phyloP scores from a whole-genome alignment of 2,329 filamentous ascomycete species.

The Xylaria sp. region DNA sequence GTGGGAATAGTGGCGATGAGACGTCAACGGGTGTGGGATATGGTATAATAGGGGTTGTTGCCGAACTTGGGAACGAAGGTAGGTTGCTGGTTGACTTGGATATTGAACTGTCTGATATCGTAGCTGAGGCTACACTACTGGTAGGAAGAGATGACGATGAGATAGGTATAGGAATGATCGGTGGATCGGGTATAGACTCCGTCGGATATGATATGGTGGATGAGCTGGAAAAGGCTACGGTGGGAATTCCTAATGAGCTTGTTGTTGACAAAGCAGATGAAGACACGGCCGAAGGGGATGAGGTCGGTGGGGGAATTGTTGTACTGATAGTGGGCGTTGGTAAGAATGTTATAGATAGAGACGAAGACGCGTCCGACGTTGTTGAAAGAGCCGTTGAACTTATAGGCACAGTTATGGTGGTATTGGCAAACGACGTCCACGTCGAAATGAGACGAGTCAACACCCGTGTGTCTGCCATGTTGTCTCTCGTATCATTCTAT shows the following conservation, averaged over 20 bases:
- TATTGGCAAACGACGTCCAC: slow-evolving; percentile 32
- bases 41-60: not conserved
- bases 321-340: not conserved
- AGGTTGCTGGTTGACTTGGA: not conserved
- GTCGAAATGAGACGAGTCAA: not conserved
- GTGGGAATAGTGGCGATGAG: not conserved
- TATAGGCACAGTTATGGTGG: slow-evolving; percentile 23
- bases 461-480: slow-evolving; percentile 10
- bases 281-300: not conserved
- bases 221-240: not conserved
- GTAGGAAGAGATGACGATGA: not conserved
- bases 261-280: not conserved
- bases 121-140: not conserved
- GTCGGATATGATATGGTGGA: not conserved
- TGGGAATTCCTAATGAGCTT: not conserved
- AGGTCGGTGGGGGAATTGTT: not conserved
- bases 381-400: not conserved
- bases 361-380: not conserved
- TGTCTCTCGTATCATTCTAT: not conserved
- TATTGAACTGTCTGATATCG: not conserved
- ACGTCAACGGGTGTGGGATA: not conserved
- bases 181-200: not conserved
- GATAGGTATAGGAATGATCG: not conserved
- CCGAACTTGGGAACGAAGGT: not conserved
- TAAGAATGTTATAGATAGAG: slow-evolving; percentile 4